Evolutionary conservation across 2,329 filamentous ascomycete species (phyloP), one percentile per base, ranked within the genome.

Genomic region (Microdochium nivale): DNA sequence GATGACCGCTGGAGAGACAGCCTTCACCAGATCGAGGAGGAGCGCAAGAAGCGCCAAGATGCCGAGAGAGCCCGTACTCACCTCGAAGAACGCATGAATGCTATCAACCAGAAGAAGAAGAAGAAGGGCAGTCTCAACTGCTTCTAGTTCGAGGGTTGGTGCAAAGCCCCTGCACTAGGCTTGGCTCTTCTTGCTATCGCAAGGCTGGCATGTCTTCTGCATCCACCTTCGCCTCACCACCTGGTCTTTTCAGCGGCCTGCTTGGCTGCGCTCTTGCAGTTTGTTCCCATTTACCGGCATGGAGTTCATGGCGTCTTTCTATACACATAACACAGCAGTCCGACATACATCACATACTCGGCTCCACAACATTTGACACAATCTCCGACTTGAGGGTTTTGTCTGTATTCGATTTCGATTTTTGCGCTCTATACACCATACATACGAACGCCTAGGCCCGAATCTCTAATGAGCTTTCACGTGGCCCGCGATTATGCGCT

Each of bases 61-160:
- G 91, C 95, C 33, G 94, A 99, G 74, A 83, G 87, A 58, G 94
- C 94, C 44, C 80, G 88, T 51, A 88, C 87, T 37, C 88, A 95
- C 63, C 80, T 99, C 25, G 92, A 99, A 72, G 90, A 95, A 74
- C 83, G 92, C 52, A 99, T 99, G 84, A 90, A 92, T 63, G 86
- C 88, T 53, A 86, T 94, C 67, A 91, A 86, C 71, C 83, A 88
- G 74, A 94, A 95, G 77, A 96, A 92, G 80, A 91, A 95, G 81
- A 91, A 90, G 78, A 96, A 95, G 80, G 84, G 87, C 63, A 91
- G 87, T 59, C 79, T 99, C 70, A 97, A 96, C 76, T 99, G 94
- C 80, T 99, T 99, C 77, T 96, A 90, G 70, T 66, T 58, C 52
- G 54, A 58, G 56, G 44, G 60, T 61, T 59, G 52, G 55, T 35